Evolutionary conservation across 331 rosid genomes (phyloP).

Genomic region (Spiraea crenata): DNA sequence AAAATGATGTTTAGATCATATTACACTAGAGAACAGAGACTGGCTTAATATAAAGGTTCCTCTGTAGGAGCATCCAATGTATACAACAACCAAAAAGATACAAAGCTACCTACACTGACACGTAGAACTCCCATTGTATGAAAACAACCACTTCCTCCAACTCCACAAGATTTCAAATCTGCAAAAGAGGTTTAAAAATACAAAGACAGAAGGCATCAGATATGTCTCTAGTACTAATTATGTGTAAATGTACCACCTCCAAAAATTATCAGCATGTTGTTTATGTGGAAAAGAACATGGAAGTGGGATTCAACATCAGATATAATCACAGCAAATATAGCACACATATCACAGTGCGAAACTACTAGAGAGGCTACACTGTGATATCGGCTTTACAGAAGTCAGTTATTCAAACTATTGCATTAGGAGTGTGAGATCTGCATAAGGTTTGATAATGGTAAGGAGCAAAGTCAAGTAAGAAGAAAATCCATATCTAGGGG

Average conservation of each 20-base stretch:
- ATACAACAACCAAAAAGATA: constrained; percentile 47
- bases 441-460: background rate
- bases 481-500: background rate
- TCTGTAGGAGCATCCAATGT: background rate
- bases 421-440: background rate
- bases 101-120: constrained; percentile 80
- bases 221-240: background rate
- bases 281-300: background rate
- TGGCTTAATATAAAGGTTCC: too few relatives aligned
- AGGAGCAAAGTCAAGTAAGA: background rate
- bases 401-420: background rate
- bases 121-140: constrained; percentile 78
- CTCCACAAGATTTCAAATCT: constrained; percentile 79
- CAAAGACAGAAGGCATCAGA: background rate
- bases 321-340: background rate
- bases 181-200: constrained; percentile 20
- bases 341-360: background rate
- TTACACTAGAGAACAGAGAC: too few relatives aligned
- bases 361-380: background rate
- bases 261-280: background rate
- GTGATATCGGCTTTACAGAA: background rate
- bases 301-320: background rate
- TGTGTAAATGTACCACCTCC: background rate
- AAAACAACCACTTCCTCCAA: constrained; percentile 59
- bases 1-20: background rate